phyloP scores from a whole-genome alignment of 2,329 filamentous ascomycete species.

The Curvularia lunata region DNA sequence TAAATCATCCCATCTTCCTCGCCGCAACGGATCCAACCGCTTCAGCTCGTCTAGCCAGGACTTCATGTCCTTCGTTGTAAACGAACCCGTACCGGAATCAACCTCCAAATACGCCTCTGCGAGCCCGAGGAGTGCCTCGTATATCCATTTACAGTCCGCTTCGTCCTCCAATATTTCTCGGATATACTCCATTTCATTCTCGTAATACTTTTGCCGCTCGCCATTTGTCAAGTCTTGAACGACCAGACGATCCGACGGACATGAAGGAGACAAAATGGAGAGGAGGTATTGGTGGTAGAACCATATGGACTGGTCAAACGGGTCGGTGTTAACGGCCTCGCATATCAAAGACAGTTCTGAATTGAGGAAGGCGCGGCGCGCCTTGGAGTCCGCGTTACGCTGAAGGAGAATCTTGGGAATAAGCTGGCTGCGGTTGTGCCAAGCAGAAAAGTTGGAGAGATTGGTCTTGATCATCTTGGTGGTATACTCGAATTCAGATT shows the following conservation, averaged over 20 bases:
- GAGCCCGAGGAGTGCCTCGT: constrained; percentile 82
- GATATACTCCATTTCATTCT: constrained; percentile 75
- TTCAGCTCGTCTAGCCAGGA: constrained; percentile 68
- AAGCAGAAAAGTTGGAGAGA: constrained; percentile 95
- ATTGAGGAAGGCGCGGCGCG: constrained; percentile 73
- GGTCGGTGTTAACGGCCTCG: constrained; percentile 82
- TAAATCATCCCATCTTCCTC: constrained; percentile 76
- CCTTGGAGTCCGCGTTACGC: constrained; percentile 66
- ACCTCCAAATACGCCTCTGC: constrained; percentile 65
- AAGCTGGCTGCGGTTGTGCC: constrained; percentile 88
- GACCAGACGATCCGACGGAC: constrained; percentile 63
- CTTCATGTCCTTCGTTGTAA: constrained; percentile 55
- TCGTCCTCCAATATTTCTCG: constrained; percentile 71
- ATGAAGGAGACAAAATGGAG: constrained; percentile 63
- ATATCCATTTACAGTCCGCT: constrained; percentile 83
- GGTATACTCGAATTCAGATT: constrained; percentile 87
- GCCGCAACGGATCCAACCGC: constrained; percentile 74
- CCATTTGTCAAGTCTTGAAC: constrained; percentile 66
- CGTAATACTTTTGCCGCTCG: constrained; percentile 70
- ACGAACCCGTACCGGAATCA: constrained; percentile 47
- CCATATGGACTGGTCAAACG: constrained; percentile 95
- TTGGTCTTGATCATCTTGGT: constrained; percentile 84
- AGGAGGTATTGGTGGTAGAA: constrained; percentile 94
- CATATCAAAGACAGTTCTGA: constrained; percentile 78
- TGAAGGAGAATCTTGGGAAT: constrained; percentile 78